phyloP scores from a whole-genome alignment of 2,329 filamentous ascomycete species.

The Hymenoscyphus infarciens region DNA sequence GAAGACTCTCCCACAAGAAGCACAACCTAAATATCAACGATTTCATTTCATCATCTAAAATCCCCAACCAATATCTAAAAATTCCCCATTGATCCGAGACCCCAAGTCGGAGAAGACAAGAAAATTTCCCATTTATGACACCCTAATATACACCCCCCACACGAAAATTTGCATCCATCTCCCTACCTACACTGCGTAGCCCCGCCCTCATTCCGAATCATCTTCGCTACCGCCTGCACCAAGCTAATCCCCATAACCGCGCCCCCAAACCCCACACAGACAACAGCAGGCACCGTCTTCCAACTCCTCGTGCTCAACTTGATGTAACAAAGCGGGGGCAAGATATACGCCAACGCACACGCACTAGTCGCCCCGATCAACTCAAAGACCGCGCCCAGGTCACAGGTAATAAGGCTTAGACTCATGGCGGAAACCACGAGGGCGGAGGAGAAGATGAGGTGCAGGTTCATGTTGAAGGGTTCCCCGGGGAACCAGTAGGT shows the following conservation, averaged over 20 bases:
- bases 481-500: constrained; percentile 66
- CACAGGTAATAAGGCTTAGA: constrained; percentile 81
- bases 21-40: too few species aligned
- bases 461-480: constrained; percentile 72
- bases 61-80: too few species aligned
- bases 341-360: constrained; percentile 88
- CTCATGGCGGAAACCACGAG: constrained; percentile 77
- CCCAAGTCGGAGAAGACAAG: too few species aligned
- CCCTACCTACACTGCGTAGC: constrained; percentile 23
- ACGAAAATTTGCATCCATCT: too few species aligned
- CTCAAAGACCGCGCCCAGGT: constrained; percentile 92
- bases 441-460: constrained; percentile 80
- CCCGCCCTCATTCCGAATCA: constrained; percentile 40
- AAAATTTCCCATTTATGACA: too few species aligned
- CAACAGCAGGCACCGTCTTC: constrained; percentile 68
- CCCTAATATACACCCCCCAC: too few species aligned
- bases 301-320: constrained; percentile 78
- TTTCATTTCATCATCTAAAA: too few species aligned
- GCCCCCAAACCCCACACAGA: constrained; percentile 73
- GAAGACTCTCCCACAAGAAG: too few species aligned
- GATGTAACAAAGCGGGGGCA: constrained; percentile 92
- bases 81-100: too few species aligned
- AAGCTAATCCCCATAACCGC: constrained; percentile 78
- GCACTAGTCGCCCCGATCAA: constrained; percentile 93
- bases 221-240: constrained; percentile 67